phyloP scores from a whole-genome alignment of 129 eudicot species.

The Centaurea solstitialis region DNA sequence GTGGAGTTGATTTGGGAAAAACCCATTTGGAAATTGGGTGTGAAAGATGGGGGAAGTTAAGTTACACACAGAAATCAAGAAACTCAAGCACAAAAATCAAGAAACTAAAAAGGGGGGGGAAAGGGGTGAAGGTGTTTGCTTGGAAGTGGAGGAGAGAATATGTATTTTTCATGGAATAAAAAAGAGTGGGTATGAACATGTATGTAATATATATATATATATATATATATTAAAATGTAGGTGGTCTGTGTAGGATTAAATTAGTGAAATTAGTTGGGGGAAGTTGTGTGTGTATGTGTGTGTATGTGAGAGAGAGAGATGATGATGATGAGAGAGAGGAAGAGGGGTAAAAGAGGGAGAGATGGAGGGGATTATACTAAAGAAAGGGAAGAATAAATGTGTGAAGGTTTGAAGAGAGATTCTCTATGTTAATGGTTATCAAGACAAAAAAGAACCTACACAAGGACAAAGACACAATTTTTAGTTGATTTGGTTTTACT shows the following conservation, averaged over 20 bases:
- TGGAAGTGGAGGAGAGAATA: slow-evolving; percentile 57
- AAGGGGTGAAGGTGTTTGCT: slow-evolving; percentile 59
- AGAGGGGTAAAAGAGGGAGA: slow-evolving; percentile 25
- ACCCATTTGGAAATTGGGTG: slow-evolving; percentile 47
- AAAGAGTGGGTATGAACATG: slow-evolving; percentile 25
- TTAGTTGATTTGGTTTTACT: not conserved
- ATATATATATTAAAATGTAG: slow-evolving; percentile 25
- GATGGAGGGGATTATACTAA: slow-evolving; percentile 8
- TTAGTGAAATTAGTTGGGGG: slow-evolving; percentile 48
- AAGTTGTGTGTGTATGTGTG: slow-evolving; percentile 12
- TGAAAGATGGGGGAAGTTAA: slow-evolving; percentile 28
- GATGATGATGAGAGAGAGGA: slow-evolving; percentile 4
- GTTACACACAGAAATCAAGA: not conserved
- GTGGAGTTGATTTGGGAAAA: slow-evolving; percentile 46
- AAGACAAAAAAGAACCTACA: slow-evolving; percentile 25
- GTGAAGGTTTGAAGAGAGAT: slow-evolving; percentile 30
- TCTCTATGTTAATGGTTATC: slow-evolving; percentile 18
- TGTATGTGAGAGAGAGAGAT: slow-evolving; percentile 6
- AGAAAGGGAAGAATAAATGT: slow-evolving; percentile 23
- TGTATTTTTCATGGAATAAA: slow-evolving; percentile 32
- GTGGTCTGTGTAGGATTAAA: slow-evolving; percentile 37
- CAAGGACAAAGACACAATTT: slow-evolving; percentile 16
- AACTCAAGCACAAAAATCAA: slow-evolving; percentile 43
- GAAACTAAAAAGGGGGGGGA: slow-evolving; percentile 38
- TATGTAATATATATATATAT: slow-evolving; percentile 13